Evolutionary conservation across 2,329 filamentous ascomycete species (phyloP).

Genomic region (Chaetomium sp.): DNA sequence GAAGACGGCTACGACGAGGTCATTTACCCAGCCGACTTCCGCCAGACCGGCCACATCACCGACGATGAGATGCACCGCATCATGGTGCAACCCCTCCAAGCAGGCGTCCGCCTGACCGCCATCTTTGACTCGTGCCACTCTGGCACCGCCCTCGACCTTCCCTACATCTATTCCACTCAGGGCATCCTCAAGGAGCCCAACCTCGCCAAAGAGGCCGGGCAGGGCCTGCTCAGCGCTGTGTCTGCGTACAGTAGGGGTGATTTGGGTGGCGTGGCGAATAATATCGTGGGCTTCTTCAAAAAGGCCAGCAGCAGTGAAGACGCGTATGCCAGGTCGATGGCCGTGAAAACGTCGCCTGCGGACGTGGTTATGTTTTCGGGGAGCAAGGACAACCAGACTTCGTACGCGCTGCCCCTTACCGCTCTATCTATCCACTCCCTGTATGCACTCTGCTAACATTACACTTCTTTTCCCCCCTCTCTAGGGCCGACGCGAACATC

Average conservation of each 20-base stretch:
- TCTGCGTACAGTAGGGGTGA: constrained; percentile 63
- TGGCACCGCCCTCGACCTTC: constrained; percentile 58
- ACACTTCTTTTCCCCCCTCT: background rate
- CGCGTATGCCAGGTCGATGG: constrained; percentile 70
- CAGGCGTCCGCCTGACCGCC: constrained; percentile 53
- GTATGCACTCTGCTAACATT: background rate
- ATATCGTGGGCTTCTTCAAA: constrained; percentile 79
- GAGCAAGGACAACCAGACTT: constrained; percentile 93
- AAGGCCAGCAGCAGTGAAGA: constrained; percentile 77
- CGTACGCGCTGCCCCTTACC: constrained; percentile 49
- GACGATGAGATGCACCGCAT: constrained; percentile 78
- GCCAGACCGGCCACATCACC: constrained; percentile 71
- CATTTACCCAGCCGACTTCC: constrained; percentile 77
- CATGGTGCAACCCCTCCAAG: constrained; percentile 53
- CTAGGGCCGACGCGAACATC: constrained; percentile 86
- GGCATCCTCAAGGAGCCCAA: constrained; percentile 64
- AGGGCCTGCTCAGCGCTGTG: constrained; percentile 54
- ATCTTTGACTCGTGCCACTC: constrained; percentile 64
- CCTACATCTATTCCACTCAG: constrained; percentile 64
- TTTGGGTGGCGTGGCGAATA: constrained; percentile 72
- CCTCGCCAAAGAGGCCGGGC: constrained; percentile 60
- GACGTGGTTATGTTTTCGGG: constrained; percentile 98
- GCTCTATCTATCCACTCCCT: constrained; percentile 8
- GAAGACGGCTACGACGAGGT: constrained; percentile 78
- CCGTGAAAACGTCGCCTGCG: constrained; percentile 88